Percentiles rank a stretch among this genome's conserved stretches.
phyloP scores from a whole-genome alignment of 805 yeast species.

The Cyberlindnera maritima region DNA sequence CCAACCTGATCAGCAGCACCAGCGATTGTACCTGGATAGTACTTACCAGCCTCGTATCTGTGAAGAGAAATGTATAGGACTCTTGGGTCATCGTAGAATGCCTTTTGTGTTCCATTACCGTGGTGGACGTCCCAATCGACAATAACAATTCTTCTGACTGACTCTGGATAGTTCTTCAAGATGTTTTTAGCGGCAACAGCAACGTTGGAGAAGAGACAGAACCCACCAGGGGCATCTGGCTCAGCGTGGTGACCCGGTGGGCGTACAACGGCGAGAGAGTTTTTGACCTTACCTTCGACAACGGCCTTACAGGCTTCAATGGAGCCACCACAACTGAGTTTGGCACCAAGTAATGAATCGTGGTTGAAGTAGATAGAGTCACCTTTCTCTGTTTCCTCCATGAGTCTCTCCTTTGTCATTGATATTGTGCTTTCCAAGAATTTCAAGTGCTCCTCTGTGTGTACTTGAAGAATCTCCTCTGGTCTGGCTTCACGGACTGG shows the following conservation, averaged over 20 bases:
- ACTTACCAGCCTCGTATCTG: constrained; percentile 86
- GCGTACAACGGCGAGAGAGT: constrained; percentile 90
- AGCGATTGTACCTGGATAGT: constrained; percentile 90
- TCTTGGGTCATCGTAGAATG: constrained; percentile 84
- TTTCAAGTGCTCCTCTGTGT: constrained; percentile 73
- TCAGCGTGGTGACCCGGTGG: constrained; percentile 99
- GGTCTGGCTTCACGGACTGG: constrained; percentile 87
- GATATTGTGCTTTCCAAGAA: constrained; percentile 71
- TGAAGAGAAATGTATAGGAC: constrained; percentile 91
- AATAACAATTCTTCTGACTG: constrained; percentile 77
- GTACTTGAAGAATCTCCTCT: constrained; percentile 86
- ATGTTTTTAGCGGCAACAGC: constrained; percentile 94
- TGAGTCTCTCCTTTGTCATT: constrained; percentile 73
- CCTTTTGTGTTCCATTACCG: constrained; percentile 97
- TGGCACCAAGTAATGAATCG: constrained; percentile 84
- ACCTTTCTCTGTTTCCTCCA: constrained; percentile 84
- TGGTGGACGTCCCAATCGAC: constrained; percentile 99
- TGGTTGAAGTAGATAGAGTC: constrained; percentile 95
- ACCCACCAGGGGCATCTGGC: constrained; percentile 96
- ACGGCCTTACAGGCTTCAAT: constrained; percentile 96
- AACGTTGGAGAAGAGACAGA: constrained; percentile 92
- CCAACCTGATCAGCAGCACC: constrained; percentile 85
- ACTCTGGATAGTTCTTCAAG: constrained; percentile 79
- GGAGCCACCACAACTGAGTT: constrained; percentile 93
- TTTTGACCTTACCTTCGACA: constrained; percentile 86